phyloP scores from a whole-genome alignment of 2,329 filamentous ascomycete genomes.

The Thelonectria rubi region DNA sequence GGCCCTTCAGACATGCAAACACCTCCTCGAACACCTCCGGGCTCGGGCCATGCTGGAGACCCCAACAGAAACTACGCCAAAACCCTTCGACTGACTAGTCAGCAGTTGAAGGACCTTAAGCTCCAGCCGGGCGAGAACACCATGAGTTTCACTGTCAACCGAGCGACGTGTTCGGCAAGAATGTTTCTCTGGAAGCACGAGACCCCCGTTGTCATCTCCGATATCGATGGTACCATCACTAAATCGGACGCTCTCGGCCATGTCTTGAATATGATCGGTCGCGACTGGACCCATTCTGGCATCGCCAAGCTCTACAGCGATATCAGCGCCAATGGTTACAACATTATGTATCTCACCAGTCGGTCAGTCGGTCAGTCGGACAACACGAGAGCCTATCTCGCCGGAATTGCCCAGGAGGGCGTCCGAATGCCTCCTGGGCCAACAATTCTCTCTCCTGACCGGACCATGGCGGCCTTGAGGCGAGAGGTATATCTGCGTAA shows the following conservation, averaged over 20 bases:
- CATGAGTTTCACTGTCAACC: conserved; percentile 96
- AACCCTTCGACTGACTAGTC: conserved; percentile 91
- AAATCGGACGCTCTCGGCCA: conserved; percentile 96
- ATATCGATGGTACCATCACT: conserved; percentile 98
- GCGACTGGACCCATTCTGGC: conserved; percentile 97
- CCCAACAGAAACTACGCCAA: conserved; percentile 93
- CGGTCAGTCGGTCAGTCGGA: conserved; percentile 94
- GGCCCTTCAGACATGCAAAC: conserved; percentile 66
- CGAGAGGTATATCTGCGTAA: conserved; percentile 95
- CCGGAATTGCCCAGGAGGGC: conserved; percentile 87
- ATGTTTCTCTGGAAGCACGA: conserved; percentile 96
- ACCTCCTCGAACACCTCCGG: conserved; percentile 75
- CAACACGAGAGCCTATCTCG: conserved; percentile 86
- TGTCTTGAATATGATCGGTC: conserved; percentile 93
- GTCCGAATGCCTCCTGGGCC: conserved; percentile 88
- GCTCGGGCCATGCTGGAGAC: conserved; percentile 70
- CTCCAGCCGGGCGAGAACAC: conserved; percentile 87
- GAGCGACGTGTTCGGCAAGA: conserved; percentile 87
- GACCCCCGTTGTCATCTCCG: conserved; percentile 94
- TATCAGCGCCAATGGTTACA: conserved; percentile 94
- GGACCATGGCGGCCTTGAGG: conserved; percentile 91
- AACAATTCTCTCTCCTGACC: conserved; percentile 93
- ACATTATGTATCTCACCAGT: conserved; percentile 97
- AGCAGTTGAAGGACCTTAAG: conserved; percentile 87
- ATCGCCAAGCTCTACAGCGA: conserved; percentile 98